Base-by-base conservation (phyloP, 2,329 filamentous ascomycete genomes). In the Fusarium torulosum region DNA sequence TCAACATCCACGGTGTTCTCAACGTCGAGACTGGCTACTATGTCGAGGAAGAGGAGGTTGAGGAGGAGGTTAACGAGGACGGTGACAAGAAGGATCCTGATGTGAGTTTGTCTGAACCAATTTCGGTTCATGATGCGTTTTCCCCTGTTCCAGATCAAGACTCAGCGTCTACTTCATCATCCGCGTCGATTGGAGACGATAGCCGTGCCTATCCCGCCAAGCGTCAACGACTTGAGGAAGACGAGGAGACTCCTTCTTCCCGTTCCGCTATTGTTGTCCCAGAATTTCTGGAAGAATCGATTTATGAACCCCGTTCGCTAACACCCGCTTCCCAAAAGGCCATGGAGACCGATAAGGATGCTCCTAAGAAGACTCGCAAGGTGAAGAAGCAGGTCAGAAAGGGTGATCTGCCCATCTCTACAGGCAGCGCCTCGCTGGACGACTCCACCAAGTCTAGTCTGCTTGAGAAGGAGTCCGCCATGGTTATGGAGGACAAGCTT, bases 341-440 rank as follows among this genome's bases (percentile, higher is more conserved):
- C 68, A 96, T 96, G 93, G 93, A 96, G 37, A 95, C 92, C 50
- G 93, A 96, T 72, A 86, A 84, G 73, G 87, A 89, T 55, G 87
- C 85, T 74, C 82, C 89, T 63, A 93, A 94, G 90, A 93, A 94
- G 90, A 97, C 89, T 53, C 91, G 95, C 78, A 98, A 97, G 85
- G 93, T 99, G 73, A 98, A 97, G 91, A 99, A 98, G 88, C 95
- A 98, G 84, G 92, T 97, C 70, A 92, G 95, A 81, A 98, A 97
- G 86, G 96, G 96, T 70, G 95, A 98, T 72, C 86, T 99, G 56
- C 93, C 94, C 66, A 91, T 99, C 71, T 89, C 92, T 59, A 87
- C 92, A 63, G 94, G 90, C 69, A 97, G 94, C 45, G 88, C 91
- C 47, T 91, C 93, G 37, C 86, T 97, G 58, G 94, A 97, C 66